Percentiles rank a stretch among this genome's conserved stretches.
Evolutionary conservation across 2,329 filamentous ascomycete genomes (phyloP).

Genomic region (Trichophyton mentagrophytes): DNA sequence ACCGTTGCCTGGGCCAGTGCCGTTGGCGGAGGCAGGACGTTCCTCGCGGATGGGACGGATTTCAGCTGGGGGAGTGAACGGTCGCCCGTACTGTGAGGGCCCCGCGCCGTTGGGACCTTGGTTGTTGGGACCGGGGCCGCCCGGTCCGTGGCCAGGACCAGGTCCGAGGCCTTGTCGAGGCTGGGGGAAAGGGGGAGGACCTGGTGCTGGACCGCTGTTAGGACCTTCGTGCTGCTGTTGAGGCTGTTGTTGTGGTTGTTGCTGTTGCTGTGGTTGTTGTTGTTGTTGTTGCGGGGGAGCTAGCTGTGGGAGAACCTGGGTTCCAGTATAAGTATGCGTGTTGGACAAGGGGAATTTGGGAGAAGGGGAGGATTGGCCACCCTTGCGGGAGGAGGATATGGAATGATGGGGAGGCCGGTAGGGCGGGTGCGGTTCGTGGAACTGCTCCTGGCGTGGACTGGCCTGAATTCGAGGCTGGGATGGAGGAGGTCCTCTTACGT

Average conservation of each 20-base stretch:
- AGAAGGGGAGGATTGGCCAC: constrained; percentile 40
- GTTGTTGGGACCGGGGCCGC: constrained; percentile 27
- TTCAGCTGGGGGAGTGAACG: constrained; percentile 70
- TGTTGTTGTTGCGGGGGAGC: constrained; percentile 27
- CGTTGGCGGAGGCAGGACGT: constrained; percentile 40
- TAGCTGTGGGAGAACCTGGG: constrained; percentile 41
- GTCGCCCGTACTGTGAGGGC: constrained; percentile 53
- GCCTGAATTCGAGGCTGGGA: constrained; percentile 47
- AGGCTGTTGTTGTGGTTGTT: constrained; percentile 11
- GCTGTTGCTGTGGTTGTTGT: constrained; percentile 17
- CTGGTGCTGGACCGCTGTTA: constrained; percentile 12
- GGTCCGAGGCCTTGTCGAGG: constrained; percentile 29
- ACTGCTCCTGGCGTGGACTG: constrained; percentile 63
- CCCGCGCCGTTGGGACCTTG: constrained; percentile 45
- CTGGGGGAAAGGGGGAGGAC: constrained; percentile 29
- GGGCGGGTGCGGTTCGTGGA: constrained; percentile 51
- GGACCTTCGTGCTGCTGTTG: constrained; percentile 23
- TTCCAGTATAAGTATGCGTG: constrained; percentile 38
- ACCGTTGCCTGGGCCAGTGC: background rate
- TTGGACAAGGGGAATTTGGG: constrained; percentile 45
- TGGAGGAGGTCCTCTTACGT: constrained; percentile 53
- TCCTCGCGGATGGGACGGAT: constrained; percentile 71
- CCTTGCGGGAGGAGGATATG: constrained; percentile 39
- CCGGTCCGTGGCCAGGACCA: background rate
- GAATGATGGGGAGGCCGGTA: constrained; percentile 30